Evolutionary conservation across 352 stramenopile species (phyloP).

Genomic region (Saprolegnia parasitica): DNA sequence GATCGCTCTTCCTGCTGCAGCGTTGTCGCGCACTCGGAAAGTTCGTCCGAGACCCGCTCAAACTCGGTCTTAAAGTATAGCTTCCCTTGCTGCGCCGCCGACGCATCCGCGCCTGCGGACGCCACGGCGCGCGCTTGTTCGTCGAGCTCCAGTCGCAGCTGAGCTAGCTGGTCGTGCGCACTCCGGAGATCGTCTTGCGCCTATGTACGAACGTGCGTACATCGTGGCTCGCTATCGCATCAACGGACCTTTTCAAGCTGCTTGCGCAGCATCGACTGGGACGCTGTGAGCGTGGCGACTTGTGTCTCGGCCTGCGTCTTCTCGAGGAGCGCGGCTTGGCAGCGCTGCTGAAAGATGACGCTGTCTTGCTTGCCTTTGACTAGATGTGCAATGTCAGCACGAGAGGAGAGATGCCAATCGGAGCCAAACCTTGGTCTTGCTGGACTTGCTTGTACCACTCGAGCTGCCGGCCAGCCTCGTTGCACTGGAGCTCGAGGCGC

Average conservation of each 20-base stretch:
- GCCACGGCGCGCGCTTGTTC: neutral
- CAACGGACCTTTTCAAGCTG: neutral
- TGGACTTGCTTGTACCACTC: constrained; percentile 15
- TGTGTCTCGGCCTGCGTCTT: constrained; percentile 22
- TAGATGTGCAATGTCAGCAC: neutral
- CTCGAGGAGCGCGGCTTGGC: neutral
- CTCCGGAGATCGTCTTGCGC: neutral
- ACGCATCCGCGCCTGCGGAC: neutral
- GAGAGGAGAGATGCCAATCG: neutral
- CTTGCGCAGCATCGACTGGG: neutral
- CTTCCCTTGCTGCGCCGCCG: constrained; percentile 12
- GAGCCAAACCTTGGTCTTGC: neutral
- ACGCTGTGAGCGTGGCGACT: neutral
- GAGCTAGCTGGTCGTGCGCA: constrained; percentile 1
- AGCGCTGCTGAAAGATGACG: constrained; percentile 9
- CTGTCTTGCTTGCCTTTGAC: constrained; percentile 8
- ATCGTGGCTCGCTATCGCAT: too few species aligned
- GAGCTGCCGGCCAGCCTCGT: neutral
- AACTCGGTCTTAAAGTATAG: constrained; percentile 22
- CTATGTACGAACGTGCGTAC: neutral
- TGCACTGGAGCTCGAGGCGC: neutral
- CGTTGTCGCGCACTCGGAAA: constrained; percentile 55
- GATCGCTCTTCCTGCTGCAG: constrained; percentile 62
- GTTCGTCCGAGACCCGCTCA: constrained; percentile 44
- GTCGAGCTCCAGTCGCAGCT: neutral